These are phyloP conservation scores for Phytophthora pluvialis DNA, from an alignment of 352 stramenopile genomes.

Conservation along the genomic window DNA sequence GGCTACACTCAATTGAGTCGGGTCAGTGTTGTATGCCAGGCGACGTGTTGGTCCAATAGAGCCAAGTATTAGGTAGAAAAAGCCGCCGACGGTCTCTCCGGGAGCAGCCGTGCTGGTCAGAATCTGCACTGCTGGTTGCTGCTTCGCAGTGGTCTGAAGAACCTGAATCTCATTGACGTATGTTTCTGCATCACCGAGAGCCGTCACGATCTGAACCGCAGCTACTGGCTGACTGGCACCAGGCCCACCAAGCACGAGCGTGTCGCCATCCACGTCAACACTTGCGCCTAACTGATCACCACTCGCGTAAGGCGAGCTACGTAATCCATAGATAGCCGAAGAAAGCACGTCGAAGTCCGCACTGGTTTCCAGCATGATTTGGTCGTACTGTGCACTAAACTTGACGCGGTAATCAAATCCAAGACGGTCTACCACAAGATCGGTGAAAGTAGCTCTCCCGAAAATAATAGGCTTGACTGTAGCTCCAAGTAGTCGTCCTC, in stretches of 20 bases:
- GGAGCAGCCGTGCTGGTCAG: slow-evolving; percentile 71
- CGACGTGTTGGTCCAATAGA: slow-evolving; percentile 61
- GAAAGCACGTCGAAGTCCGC: slow-evolving; percentile 74
- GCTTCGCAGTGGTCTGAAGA: slow-evolving; percentile 55
- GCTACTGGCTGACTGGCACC: slow-evolving; percentile 61
- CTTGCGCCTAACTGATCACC: slow-evolving; percentile 66
- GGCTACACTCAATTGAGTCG: slow-evolving; percentile 65
- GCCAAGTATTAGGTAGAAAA: slow-evolving; percentile 71
- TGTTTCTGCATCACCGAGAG: slow-evolving; percentile 48
- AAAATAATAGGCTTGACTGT: slow-evolving; percentile 62
- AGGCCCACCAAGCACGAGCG: slow-evolving; percentile 72
- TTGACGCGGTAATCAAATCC: slow-evolving; percentile 72
- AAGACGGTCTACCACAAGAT: slow-evolving; percentile 77
- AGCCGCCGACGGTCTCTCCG: slow-evolving; percentile 71
- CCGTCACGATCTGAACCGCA: slow-evolving; percentile 76
- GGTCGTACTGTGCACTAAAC: slow-evolving; percentile 55
- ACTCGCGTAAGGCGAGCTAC: slow-evolving; percentile 61
- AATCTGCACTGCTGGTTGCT: slow-evolving; percentile 71
- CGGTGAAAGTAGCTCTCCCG: slow-evolving; percentile 62
- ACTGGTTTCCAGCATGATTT: slow-evolving; percentile 53
- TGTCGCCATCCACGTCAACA: slow-evolving; percentile 72
- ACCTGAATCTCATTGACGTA: slow-evolving; percentile 83
- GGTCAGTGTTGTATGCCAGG: slow-evolving; percentile 75
- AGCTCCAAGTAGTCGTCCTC: slow-evolving; percentile 52
- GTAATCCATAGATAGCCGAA: slow-evolving; percentile 72